Base-by-base conservation (phyloP, 2,329 filamentous ascomycete species). In the Xylariales sp. region DNA sequence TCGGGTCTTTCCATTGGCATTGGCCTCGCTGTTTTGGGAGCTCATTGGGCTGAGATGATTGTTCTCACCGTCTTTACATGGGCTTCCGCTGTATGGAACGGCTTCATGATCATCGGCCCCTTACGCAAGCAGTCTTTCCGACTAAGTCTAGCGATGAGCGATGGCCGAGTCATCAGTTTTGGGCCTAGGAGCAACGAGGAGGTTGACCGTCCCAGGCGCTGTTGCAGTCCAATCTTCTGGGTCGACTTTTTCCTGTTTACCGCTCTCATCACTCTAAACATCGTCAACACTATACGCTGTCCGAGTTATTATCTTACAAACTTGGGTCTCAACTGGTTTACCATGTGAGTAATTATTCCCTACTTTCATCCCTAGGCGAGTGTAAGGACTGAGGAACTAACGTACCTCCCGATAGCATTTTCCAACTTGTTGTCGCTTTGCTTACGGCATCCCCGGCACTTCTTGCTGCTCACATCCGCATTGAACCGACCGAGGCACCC, bases 71-170 rank as follows among this genome's bases (percentile, higher is more conserved):
- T 65, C 52, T 30, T 65, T n/a, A 53, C 41, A 3, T 70, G 63
- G 63, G 1, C 62, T 9, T 16, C 45, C 14, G 10, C 39, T 14
- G 50, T 18, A 3, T 70, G 69, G 65, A 56, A 70, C 46, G 23
- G 8, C 14, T 28, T 65, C 4, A 18, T 54, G 39, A 16, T 68
- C 45, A 28, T 39, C 55, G 23, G 7, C 34, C 7, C 50, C 32
- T 6, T 55, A 10, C 45, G 30, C 53, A 60, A 52, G 32, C 46
- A 32, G 2, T 55, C 30, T 4, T 3, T 69, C 1, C 57, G 50
- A 8, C 23, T 68, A 1, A 68, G 55, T 16, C 16, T 68, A n/a
- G 65, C 64, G 6, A 18, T 65, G 43, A 34, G 30, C 41, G 34
- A 56, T 14, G 50, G 62, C 5, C 36, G 50, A 30, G 18, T 39